Percentiles rank a stretch among this genome's conserved stretches.
Conservation (phyloP, 768 basidiomycete genomes). For the Amanita pseudoporphyria region DNA sequence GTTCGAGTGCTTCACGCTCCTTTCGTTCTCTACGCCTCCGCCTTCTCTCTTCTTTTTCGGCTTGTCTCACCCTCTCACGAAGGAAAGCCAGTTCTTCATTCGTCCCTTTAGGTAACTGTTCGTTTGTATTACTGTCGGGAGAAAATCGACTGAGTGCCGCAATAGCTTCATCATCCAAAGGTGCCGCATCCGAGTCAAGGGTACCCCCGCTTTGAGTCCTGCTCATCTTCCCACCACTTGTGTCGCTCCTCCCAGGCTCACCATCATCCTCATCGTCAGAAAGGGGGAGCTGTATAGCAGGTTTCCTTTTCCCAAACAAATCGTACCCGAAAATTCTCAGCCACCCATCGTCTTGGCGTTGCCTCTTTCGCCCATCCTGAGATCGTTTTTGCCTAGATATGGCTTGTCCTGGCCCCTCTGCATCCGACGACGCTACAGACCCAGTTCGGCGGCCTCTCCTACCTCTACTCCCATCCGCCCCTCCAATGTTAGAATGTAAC, state of each 20-base stretch:
- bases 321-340: not conserved
- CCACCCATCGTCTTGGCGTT: not conserved
- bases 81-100: not conserved
- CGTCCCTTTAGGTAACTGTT: not conserved
- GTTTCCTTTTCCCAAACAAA: conserved; percentile 1
- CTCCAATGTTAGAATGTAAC: not conserved
- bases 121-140: not conserved
- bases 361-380: not conserved
- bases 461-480: not conserved
- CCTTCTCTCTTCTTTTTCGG: not conserved
- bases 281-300: conserved; percentile 4
- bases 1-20: not conserved
- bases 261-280: conserved; percentile 4
- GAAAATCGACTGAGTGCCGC: not conserved
- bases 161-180: conserved; percentile 3
- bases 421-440: not conserved
- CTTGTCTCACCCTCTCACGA: not conserved
- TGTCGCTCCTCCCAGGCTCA: not conserved
- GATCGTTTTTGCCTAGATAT: not conserved
- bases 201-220: not conserved
- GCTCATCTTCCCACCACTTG: not conserved
- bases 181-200: conserved; percentile 5
- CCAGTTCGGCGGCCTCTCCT: not conserved
- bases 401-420: not conserved
- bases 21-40: not conserved